Conservation (phyloP, 352 stramenopile species). For the Lagenidium giganteum region DNA sequence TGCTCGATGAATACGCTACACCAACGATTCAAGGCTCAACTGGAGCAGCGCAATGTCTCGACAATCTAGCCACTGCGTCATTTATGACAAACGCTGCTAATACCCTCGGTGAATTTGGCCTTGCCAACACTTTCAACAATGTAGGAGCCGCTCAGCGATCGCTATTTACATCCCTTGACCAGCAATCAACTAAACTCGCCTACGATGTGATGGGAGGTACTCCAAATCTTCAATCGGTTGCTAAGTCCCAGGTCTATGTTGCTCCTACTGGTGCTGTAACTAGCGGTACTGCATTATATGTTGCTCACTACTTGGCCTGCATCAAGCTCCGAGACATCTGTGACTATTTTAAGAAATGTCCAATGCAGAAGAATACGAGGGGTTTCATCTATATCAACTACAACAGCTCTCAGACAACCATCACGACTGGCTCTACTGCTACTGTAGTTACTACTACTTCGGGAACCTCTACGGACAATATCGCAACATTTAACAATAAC, state of each 20-base stretch:
- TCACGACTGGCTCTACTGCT: no score
- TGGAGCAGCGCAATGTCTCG: conserved; percentile 8
- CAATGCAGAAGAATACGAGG: conserved; percentile 13
- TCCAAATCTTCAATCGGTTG: conserved; percentile 12
- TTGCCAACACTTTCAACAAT: conserved; percentile 13
- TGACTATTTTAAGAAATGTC: conserved; percentile 16
- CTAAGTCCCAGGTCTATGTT: conserved; percentile 12
- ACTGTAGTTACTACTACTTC: conserved; percentile 9
- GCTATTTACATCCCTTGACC: conserved; percentile 10
- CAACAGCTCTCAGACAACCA: no score
- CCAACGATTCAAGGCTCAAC: conserved; percentile 9
- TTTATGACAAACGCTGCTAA: conserved; percentile 16
- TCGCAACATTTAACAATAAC: conserved; percentile 11
- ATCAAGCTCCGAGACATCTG: conserved; percentile 15
- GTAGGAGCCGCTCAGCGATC: conserved; percentile 10
- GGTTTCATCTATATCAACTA: conserved; percentile 17
- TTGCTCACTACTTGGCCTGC: conserved; percentile 11
- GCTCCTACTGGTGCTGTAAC: conserved; percentile 8
- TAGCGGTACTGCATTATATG: conserved; percentile 10
- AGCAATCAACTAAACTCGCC: conserved; percentile 10
- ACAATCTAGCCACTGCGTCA: conserved; percentile 10
- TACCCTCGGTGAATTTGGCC: conserved; percentile 14
- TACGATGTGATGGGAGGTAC: conserved; percentile 13
- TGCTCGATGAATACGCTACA: conserved; percentile 13
- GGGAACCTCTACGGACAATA: conserved; percentile 3